Base-by-base conservation (phyloP, 2,329 filamentous ascomycete genomes). In the Pseudocercospora fijiensis region DNA sequence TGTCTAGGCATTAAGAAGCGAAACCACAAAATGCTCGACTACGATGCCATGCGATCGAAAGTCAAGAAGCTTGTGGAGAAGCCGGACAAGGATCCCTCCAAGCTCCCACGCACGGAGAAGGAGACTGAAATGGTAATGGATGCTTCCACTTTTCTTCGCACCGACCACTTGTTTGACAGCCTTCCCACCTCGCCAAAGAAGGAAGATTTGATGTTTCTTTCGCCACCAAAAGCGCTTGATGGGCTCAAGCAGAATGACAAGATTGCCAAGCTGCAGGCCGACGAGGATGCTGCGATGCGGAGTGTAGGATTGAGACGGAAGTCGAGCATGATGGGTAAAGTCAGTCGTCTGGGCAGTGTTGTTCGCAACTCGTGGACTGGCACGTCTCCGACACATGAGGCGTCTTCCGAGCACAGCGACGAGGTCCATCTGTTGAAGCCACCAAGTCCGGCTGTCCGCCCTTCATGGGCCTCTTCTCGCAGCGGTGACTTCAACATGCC, bases 41-140 rank as follows among this genome's bases (percentile, higher is more conserved):
- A 99, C 82, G 95, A 99, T 77, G 88, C 93, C 18, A 88, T 98
- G 79, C 91, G 95, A 67, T 92, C 92, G 69, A 96, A 95, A 78
- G 95, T 99, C 74, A 97, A 97, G 85, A 94, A 92, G 78, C 87
- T 99, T 43, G 92, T 91, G 59, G 96, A 99, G 79, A 98, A 99
- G 83, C 95, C 95, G 53, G 95, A 99, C 83, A 99, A 99, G 83
- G 95, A 99, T 76, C 91, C 92, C 13, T 94, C 91, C 58, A 99
- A 98, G 82, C 87, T 99, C 60, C 95, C 96, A 1, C 91, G 94
- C 61, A 91, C 94, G 24, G 95, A 99, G 78, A 96, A 96, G 83
- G 96, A 99, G 79, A 88, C 92, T 77, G 93, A 98, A 72, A 92
- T 97, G 85, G 74, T 76, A 68, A 70, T 64, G 60, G 61, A 62